These are phyloP conservation scores for Metschnikowia arizonensis DNA, from an alignment of 805 yeast genomes.

Conservation along the genomic window DNA sequence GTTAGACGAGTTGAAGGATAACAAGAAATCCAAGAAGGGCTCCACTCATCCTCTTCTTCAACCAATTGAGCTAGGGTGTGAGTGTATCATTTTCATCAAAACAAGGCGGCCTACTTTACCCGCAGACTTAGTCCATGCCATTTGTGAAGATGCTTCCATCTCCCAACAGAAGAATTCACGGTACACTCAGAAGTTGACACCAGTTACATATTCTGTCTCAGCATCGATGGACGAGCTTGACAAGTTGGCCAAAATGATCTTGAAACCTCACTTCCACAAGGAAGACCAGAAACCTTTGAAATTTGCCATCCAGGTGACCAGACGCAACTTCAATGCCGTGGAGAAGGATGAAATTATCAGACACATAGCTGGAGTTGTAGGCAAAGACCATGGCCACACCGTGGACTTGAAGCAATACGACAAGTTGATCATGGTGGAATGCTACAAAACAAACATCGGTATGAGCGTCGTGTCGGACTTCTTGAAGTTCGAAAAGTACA, in stretches of 20 bases:
- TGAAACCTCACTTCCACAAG: conserved; percentile 64
- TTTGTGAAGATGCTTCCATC: conserved; percentile 59
- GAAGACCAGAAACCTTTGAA: conserved; percentile 37
- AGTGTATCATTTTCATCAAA: conserved; percentile 82
- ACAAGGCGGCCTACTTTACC: conserved; percentile 78
- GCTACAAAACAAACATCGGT: conserved; percentile 86
- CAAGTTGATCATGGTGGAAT: conserved; percentile 74
- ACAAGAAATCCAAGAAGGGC: conserved; percentile 39
- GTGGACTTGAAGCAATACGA: conserved; percentile 82
- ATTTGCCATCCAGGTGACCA: conserved; percentile 78
- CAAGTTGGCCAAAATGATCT: conserved; percentile 54
- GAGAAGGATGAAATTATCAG: conserved; percentile 71
- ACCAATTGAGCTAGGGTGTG: conserved; percentile 67
- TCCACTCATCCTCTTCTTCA: conserved; percentile 33
- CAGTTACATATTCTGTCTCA: conserved; percentile 70
- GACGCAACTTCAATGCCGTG: conserved; percentile 73
- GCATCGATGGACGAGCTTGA: conserved; percentile 66
- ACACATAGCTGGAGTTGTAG: conserved; percentile 67
- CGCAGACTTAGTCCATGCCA: conserved; percentile 56
- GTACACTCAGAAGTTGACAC: conserved; percentile 75
- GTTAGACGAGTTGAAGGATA: conserved; percentile 54
- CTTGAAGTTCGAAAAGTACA: conserved; percentile 60
- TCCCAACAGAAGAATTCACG: conserved; percentile 57
- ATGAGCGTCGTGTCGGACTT: conserved; percentile 74
- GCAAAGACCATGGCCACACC: conserved; percentile 62